A percentile compares a stretch with the other conserved stretches of the same genome.
Conservation (phyloP, 2,329 filamentous ascomycete species). For the Sporothrix humicola region DNA sequence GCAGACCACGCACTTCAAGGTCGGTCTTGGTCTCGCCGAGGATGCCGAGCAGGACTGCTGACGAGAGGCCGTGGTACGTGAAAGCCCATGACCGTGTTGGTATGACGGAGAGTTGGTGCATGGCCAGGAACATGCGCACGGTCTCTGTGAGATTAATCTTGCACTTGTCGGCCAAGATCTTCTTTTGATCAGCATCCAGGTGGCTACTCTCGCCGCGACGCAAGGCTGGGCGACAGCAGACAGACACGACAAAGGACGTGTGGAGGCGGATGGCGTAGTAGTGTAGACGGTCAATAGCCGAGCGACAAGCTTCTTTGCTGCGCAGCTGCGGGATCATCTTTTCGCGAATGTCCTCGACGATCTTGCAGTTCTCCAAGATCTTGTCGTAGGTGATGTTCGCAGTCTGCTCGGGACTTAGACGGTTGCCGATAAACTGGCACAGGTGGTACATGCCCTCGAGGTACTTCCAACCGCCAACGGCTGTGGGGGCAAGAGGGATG, state of each 20-base stretch:
- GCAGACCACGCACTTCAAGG: constrained; percentile 66
- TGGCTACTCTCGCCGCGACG: constrained; percentile 56
- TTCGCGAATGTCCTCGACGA: constrained; percentile 58
- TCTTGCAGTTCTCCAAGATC: constrained; percentile 64
- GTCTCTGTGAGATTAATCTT: constrained; percentile 68
- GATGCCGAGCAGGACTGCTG: constrained; percentile 67
- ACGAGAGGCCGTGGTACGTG: constrained; percentile 70
- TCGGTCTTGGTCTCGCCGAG: constrained; percentile 67
- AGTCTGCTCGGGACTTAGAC: constrained; percentile 61
- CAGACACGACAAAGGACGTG: constrained; percentile 68
- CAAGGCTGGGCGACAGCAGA: constrained; percentile 67
- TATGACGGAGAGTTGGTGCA: constrained; percentile 71
- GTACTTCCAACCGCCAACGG: constrained; percentile 60
- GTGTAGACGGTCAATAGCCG: constrained; percentile 66
- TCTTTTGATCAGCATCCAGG: constrained; percentile 60
- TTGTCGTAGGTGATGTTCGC: constrained; percentile 57
- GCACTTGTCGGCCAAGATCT: constrained; percentile 62
- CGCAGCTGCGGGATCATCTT: constrained; percentile 59
- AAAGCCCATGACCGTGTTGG: constrained; percentile 72
- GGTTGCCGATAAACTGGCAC: constrained; percentile 64
- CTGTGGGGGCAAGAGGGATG: constrained; percentile 54
- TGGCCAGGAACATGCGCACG: constrained; percentile 70
- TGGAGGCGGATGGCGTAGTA: constrained; percentile 69
- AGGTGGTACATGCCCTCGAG: constrained; percentile 70
- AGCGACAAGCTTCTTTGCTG: constrained; percentile 67